A percentile compares a stretch with the other conserved stretches of the same genome.
Conservation (phyloP, 306 rosid genomes). For the Glycine tomentella region DNA sequence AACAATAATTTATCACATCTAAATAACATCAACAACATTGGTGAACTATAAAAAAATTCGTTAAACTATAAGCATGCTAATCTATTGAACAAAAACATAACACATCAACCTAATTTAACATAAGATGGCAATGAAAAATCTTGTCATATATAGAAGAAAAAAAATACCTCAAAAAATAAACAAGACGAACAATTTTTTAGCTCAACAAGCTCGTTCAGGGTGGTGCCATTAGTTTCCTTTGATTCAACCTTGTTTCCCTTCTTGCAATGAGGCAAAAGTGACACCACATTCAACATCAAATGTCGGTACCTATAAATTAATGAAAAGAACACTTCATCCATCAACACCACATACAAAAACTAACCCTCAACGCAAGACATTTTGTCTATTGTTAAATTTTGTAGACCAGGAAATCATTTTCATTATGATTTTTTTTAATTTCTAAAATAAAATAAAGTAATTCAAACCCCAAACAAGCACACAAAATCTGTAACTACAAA, state of each 20-base stretch:
- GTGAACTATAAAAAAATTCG: background rate
- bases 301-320: slow-evolving; percentile 75
- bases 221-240: slow-evolving; percentile 77
- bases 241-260: slow-evolving; percentile 95
- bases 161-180: slow-evolving; percentile 83
- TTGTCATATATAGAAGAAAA: background rate
- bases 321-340: background rate
- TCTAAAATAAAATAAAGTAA: background rate
- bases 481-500: background rate
- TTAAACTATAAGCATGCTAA: background rate
- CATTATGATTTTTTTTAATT: background rate
- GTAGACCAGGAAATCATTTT: background rate
- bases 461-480: background rate
- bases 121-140: background rate
- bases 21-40: background rate
- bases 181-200: slow-evolving; percentile 79
- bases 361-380: background rate
- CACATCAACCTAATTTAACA: too few species aligned
- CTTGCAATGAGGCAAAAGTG: slow-evolving; percentile 89
- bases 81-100: too few species aligned
- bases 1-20: background rate
- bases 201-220: slow-evolving; percentile 93
- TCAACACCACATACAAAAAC: background rate
- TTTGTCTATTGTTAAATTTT: background rate
- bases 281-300: slow-evolving; percentile 89